A percentile compares a stretch with the other conserved stretches of the same genome.
These are phyloP conservation scores for Mycena epipterygia DNA, from an alignment of 768 basidiomycete genomes.

Conservation along the genomic window DNA sequence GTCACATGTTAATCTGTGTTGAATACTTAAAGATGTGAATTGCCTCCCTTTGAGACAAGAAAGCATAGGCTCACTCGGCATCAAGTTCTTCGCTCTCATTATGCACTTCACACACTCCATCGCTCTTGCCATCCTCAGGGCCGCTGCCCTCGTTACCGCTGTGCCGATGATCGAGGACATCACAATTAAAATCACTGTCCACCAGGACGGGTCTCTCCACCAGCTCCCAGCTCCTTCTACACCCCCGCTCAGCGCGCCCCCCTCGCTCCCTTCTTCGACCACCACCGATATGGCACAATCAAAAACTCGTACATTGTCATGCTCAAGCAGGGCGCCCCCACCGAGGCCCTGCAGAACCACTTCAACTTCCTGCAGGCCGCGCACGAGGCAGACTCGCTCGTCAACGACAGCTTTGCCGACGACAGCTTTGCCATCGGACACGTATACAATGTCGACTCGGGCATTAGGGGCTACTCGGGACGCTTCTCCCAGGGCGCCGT, in stretches of 20 bases:
- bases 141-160: no score
- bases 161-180: no score
- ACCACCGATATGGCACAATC: slow-evolving; percentile 79
- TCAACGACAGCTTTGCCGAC: slow-evolving; percentile 59
- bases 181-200: no score
- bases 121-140: no score
- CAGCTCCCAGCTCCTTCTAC: slow-evolving; percentile 44
- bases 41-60: no score
- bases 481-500: slow-evolving; percentile 78
- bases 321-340: slow-evolving; percentile 78
- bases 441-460: slow-evolving; percentile 85
- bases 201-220: no score
- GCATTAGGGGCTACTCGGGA: slow-evolving; percentile 86
- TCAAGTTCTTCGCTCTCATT: no score
- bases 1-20: no score
- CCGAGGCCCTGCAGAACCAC: slow-evolving; percentile 77
- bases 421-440: slow-evolving; percentile 79
- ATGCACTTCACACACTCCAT: no score
- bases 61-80: no score
- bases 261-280: slow-evolving; percentile 67
- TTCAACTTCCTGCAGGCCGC: slow-evolving; percentile 82
- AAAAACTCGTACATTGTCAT: slow-evolving; percentile 97
- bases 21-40: no score
- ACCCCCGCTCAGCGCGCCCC: slow-evolving; percentile 51
- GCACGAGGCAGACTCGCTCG: slow-evolving; percentile 64